phyloP scores from a whole-genome alignment of 352 stramenopile genomes.

The Elongisporangium prolatum region DNA sequence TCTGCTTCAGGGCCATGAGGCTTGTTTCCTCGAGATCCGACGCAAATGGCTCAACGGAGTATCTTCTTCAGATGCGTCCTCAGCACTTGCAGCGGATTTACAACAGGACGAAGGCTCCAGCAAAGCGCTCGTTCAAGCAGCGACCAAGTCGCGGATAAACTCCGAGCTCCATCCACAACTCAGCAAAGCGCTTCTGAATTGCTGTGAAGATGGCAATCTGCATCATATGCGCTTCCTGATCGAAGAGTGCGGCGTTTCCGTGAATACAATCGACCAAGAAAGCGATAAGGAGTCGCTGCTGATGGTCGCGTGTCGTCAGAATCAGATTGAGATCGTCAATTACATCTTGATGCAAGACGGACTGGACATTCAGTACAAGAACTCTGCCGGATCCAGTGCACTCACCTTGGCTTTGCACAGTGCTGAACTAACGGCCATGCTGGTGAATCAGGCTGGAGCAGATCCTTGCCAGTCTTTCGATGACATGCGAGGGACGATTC shows the following conservation, averaged over 20 bases:
- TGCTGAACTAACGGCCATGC: not conserved
- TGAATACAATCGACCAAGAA: conserved; percentile 21
- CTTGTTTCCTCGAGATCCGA: conserved; percentile 60
- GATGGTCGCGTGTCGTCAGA: conserved; percentile 21
- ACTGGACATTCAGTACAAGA: conserved; percentile 13
- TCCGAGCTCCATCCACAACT: conserved; percentile 33
- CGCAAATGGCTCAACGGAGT: conserved; percentile 44
- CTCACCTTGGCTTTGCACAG: conserved; percentile 14
- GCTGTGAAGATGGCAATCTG: conserved; percentile 17
- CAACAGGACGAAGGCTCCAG: conserved; percentile 6
- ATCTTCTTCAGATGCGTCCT: not conserved
- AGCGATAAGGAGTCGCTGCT: conserved; percentile 17
- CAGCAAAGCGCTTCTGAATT: conserved; percentile 18
- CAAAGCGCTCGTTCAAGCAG: conserved; percentile 9
- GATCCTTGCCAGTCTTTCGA: conserved; percentile 11
- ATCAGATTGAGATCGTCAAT: conserved; percentile 9
- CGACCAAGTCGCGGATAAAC: conserved; percentile 2
- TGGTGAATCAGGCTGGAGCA: conserved; percentile 9
- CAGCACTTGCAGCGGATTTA: not conserved
- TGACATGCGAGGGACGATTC: conserved; percentile 10
- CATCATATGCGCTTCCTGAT: conserved; percentile 25
- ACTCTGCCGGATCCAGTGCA: conserved; percentile 4
- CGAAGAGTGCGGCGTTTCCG: conserved; percentile 31
- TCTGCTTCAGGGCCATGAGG: conserved; percentile 39
- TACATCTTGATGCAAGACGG: conserved; percentile 22